These are phyloP conservation scores for Fraxinus platypoda DNA, from an alignment of 305 asterid species.

Conservation along the genomic window DNA sequence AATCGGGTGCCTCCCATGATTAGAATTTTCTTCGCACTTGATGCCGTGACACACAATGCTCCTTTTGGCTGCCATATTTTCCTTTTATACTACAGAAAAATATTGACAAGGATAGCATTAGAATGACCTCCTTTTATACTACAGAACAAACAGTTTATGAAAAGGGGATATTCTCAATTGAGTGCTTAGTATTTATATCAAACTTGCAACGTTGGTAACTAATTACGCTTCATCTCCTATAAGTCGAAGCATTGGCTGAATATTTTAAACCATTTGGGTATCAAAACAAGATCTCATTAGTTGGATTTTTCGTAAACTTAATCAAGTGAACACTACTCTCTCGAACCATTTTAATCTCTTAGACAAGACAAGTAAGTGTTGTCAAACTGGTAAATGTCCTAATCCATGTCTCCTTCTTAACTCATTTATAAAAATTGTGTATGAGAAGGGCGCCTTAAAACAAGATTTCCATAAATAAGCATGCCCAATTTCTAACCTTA, in stretches of 20 bases:
- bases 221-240: neutral
- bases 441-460: too few species aligned
- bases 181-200: neutral
- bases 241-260: neutral
- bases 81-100: constrained; percentile 59
- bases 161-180: neutral
- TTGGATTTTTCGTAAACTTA: too few species aligned
- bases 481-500: too few species aligned
- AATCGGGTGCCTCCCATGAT: constrained; percentile 99
- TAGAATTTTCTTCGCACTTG: constrained; percentile 81
- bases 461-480: too few species aligned
- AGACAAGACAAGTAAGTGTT: too few species aligned
- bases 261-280: neutral
- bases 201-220: neutral
- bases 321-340: too few species aligned
- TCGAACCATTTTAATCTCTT: too few species aligned
- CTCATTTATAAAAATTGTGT: too few species aligned
- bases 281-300: neutral
- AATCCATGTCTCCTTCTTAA: too few species aligned
- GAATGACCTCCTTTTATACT: neutral
- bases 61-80: constrained; percentile 59
- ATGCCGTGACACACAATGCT: constrained; percentile 63
- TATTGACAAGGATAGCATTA: neutral
- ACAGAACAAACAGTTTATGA: neutral
- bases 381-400: too few species aligned